phyloP scores from a whole-genome alignment of 2,329 filamentous ascomycete genomes.

The Zelopaecilomyces penicillatus region DNA sequence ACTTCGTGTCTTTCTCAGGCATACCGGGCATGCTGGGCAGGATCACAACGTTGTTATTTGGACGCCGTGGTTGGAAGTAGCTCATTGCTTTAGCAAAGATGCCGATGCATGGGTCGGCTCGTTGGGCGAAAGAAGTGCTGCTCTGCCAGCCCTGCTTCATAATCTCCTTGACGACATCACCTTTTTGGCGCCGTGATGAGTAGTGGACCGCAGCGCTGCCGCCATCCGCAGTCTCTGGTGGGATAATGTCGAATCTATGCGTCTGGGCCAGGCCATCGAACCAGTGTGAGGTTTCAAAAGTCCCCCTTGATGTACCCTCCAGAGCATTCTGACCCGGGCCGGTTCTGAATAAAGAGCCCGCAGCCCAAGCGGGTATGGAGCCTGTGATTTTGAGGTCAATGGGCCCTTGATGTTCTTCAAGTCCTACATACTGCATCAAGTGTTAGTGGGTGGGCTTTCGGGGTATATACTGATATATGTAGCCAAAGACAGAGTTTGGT shows the following conservation, averaged over 20 bases:
- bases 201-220: constrained; percentile 47
- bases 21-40: constrained; percentile 56
- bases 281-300: constrained; percentile 62
- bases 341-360: constrained; percentile 65
- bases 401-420: constrained; percentile 57
- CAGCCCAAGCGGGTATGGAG: constrained; percentile 60
- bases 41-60: constrained; percentile 58
- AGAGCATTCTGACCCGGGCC: constrained; percentile 61
- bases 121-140: constrained; percentile 59
- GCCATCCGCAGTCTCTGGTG: constrained; percentile 21
- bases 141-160: constrained; percentile 49
- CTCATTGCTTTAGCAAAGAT: constrained; percentile 65
- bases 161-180: constrained; percentile 53
- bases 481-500: not conserved
- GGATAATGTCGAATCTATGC: constrained; percentile 63
- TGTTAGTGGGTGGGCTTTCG: not conserved
- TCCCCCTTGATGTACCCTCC: constrained; percentile 48
- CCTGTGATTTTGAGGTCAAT: constrained; percentile 57
- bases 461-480: not conserved
- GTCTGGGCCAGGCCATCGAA: constrained; percentile 69
- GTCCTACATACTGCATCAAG: constrained; percentile 52
- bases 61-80: constrained; percentile 36
- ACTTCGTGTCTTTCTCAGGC: constrained; percentile 22
- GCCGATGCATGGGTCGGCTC: constrained; percentile 64
- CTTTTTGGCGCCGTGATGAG: constrained; percentile 60